Conservation (phyloP, 2,329 filamentous ascomycete species). For the Colletotrichum eremochloae region DNA sequence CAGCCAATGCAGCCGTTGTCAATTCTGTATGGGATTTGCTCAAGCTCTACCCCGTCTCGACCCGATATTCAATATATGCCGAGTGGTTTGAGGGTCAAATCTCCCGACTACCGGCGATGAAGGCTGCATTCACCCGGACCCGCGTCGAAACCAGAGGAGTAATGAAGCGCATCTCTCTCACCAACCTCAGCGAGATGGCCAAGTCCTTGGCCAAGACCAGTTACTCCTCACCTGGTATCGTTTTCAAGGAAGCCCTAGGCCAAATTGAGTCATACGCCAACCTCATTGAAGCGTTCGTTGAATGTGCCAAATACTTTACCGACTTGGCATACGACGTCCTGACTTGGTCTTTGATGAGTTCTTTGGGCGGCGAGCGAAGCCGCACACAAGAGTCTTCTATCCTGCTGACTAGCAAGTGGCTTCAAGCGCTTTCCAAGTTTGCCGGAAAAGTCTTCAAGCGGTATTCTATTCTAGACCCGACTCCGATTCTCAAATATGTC, state of each 20-base stretch:
- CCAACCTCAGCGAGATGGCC: slow-evolving; percentile 88
- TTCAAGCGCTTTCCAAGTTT: slow-evolving; percentile 90
- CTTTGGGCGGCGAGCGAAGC: slow-evolving; percentile 72
- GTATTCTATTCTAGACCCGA: slow-evolving; percentile 85
- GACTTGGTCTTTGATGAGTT: slow-evolving; percentile 90
- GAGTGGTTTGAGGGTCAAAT: slow-evolving; percentile 90
- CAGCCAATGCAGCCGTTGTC: slow-evolving; percentile 84
- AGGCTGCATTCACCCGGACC: slow-evolving; percentile 81
- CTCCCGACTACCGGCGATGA: slow-evolving; percentile 82
- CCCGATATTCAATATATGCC: slow-evolving; percentile 89
- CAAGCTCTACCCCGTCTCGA: slow-evolving; percentile 80
- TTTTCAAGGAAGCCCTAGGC: slow-evolving; percentile 88
- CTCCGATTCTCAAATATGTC: slow-evolving; percentile 90
- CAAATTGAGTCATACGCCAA: slow-evolving; percentile 97
- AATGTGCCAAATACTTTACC: slow-evolving; percentile 95
- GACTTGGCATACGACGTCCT: slow-evolving; percentile 93
- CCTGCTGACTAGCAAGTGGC: slow-evolving; percentile 88
- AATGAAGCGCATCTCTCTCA: slow-evolving; percentile 90
- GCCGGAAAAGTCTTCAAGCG: slow-evolving; percentile 90
- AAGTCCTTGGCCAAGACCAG: slow-evolving; percentile 92
- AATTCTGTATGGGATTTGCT: slow-evolving; percentile 90
- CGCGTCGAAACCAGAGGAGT: slow-evolving; percentile 85
- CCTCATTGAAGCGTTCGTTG: slow-evolving; percentile 92
- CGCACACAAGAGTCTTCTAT: slow-evolving; percentile 73
- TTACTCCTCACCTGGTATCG: slow-evolving; percentile 88